These are phyloP conservation scores for Blastomyces emzantsi DNA, from an alignment of 2,329 filamentous ascomycete species.

Conservation along the genomic window DNA sequence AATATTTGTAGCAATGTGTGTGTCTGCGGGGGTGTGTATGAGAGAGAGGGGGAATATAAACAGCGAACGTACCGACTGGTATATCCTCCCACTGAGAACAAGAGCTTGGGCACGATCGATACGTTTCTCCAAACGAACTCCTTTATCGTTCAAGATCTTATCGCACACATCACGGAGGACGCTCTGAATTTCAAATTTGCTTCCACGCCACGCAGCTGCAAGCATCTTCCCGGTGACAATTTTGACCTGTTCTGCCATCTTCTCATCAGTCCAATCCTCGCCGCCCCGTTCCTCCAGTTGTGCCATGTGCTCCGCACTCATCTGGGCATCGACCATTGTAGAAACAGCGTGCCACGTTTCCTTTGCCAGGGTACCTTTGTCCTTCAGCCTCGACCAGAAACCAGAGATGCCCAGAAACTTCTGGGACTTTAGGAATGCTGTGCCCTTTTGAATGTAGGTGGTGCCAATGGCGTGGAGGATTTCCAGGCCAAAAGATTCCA, in stretches of 20 bases:
- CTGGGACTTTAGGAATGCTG: slow-evolving; percentile 81
- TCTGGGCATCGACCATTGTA: slow-evolving; percentile 91
- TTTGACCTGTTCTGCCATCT: slow-evolving; percentile 89
- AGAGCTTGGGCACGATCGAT: slow-evolving; percentile 86
- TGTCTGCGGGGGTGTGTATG: neutral
- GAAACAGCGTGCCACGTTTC: slow-evolving; percentile 98
- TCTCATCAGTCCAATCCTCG: slow-evolving; percentile 97
- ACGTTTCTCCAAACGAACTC: slow-evolving; percentile 72
- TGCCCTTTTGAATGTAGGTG: slow-evolving; percentile 82
- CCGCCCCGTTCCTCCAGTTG: slow-evolving; percentile 89
- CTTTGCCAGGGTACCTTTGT: slow-evolving; percentile 94
- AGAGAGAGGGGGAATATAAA: neutral
- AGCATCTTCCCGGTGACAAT: slow-evolving; percentile 96
- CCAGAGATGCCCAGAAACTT: slow-evolving; percentile 95
- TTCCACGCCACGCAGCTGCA: slow-evolving; percentile 90
- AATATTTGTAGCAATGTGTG: neutral
- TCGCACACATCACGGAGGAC: slow-evolving; percentile 94
- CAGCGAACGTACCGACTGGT: slow-evolving; percentile 59
- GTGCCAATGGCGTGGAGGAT: slow-evolving; percentile 91
- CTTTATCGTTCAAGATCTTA: slow-evolving; percentile 67
- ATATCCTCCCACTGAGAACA: slow-evolving; percentile 80
- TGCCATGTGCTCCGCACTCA: slow-evolving; percentile 99
- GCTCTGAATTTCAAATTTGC: slow-evolving; percentile 96
- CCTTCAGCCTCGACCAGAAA: slow-evolving; percentile 88
- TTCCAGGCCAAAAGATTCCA: slow-evolving; percentile 96